Conservation (phyloP, 805 yeast species). For the Clavispora santaluciae region DNA sequence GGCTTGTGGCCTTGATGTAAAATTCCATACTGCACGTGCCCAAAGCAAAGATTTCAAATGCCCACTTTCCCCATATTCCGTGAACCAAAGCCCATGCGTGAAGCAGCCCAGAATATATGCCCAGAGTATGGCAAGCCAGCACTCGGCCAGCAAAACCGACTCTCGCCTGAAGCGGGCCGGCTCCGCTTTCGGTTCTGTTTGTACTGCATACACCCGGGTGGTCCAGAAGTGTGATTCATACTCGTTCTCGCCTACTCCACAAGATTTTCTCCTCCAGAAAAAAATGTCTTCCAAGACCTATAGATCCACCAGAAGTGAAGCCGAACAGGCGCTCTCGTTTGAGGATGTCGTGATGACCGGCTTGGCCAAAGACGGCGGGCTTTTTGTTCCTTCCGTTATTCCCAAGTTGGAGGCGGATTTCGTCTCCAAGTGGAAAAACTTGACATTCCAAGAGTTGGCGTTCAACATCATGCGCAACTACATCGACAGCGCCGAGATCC, state of each 20-base stretch:
- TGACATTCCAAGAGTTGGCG: conserved; percentile 83
- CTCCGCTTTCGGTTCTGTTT: not conserved
- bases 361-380: conserved; percentile 94
- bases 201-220: not conserved
- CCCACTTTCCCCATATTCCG: too few species aligned
- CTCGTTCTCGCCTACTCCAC: not conserved
- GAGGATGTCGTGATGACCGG: conserved; percentile 87
- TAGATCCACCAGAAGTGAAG: conserved; percentile 73
- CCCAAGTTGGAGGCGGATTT: conserved; percentile 62
- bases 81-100: too few species aligned
- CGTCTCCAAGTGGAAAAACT: conserved; percentile 61
- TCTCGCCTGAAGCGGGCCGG: not conserved
- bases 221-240: conserved; percentile 4
- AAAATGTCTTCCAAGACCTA: conserved; percentile 30
- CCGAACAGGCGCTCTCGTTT: conserved; percentile 51
- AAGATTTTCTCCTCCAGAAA: not conserved
- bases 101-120: too few species aligned
- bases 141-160: too few species aligned
- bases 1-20: too few species aligned
- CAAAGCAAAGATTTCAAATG: too few species aligned
- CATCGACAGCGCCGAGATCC: conserved; percentile 67
- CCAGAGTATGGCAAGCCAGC: too few species aligned
- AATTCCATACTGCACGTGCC: too few species aligned
- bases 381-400: conserved; percentile 80
- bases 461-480: conserved; percentile 79